Evolutionary conservation across 2,329 filamentous ascomycete genomes (phyloP).

Genomic region (Mycocentrospora acerina): DNA sequence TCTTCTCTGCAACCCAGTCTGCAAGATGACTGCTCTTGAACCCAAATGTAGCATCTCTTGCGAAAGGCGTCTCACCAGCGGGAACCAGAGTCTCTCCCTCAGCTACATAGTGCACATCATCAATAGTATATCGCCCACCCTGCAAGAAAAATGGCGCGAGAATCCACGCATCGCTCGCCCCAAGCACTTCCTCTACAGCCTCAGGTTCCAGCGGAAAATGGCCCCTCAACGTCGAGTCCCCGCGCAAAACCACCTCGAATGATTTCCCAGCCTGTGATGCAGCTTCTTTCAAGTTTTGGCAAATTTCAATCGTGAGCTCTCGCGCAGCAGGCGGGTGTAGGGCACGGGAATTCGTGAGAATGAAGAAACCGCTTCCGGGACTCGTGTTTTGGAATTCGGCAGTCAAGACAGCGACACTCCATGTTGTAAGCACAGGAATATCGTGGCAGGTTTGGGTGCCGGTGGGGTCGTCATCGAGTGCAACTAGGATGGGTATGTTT

Average conservation of each 20-base stretch:
- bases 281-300: constrained; percentile 51
- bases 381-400: constrained; percentile 47
- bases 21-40: constrained; percentile 56
- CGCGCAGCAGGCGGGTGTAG: constrained; percentile 53
- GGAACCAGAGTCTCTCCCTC: constrained; percentile 54
- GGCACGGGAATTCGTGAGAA: constrained; percentile 61
- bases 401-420: constrained; percentile 50
- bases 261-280: constrained; percentile 41
- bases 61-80: constrained; percentile 57
- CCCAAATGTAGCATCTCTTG: constrained; percentile 59
- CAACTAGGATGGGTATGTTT: constrained; percentile 35
- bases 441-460: constrained; percentile 64
- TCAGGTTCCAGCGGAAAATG: constrained; percentile 60
- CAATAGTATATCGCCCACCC: constrained; percentile 59
- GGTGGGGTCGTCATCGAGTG: constrained; percentile 59
- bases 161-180: constrained; percentile 55
- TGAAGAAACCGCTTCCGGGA: constrained; percentile 56
- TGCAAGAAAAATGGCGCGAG: constrained; percentile 62
- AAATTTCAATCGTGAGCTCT: constrained; percentile 54
- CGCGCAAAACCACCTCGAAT: constrained; percentile 59
- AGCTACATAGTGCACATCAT: constrained; percentile 60
- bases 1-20: constrained; percentile 59
- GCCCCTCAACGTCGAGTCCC: constrained; percentile 59
- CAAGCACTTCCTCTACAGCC: constrained; percentile 53
- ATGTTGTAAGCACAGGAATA: constrained; percentile 57